A percentile compares a stretch with the other conserved stretches of the same genome.
Evolutionary conservation across 148 eudicot species (phyloP).

Genomic region (Chenopodium suecicum): DNA sequence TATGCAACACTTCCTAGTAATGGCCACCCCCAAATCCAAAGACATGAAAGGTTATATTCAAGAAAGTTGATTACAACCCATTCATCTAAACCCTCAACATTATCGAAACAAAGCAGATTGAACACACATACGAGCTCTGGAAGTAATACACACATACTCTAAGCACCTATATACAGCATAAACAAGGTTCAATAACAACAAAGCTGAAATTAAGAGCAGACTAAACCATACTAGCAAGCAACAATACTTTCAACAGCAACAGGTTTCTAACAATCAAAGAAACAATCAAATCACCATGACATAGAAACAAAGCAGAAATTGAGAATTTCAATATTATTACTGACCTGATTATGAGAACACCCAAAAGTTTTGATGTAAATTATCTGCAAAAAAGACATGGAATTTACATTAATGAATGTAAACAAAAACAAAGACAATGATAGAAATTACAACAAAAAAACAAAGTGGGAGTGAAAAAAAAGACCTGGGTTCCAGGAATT

Average conservation of each 20-base stretch:
- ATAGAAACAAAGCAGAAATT: background rate
- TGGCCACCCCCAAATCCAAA: background rate
- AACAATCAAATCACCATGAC: background rate
- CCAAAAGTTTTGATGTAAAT: conserved; percentile 92
- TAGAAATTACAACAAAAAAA: background rate
- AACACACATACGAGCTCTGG: background rate
- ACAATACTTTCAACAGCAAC: background rate
- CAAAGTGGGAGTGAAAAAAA: background rate
- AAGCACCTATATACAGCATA: no score
- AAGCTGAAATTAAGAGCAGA: no score
- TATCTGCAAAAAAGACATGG: conserved; percentile 45
- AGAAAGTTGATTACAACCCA: background rate
- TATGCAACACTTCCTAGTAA: background rate
- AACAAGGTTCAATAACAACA: background rate
- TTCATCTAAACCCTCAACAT: background rate
- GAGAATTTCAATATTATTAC: background rate
- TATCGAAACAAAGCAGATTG: background rate
- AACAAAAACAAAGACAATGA: background rate
- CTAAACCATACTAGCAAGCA: background rate
- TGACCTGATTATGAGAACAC: conserved; percentile 94
- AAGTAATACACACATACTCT: background rate
- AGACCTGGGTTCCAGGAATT: conserved; percentile 94
- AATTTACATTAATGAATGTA: background rate
- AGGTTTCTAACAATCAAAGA: background rate
- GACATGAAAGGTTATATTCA: background rate